These are phyloP conservation scores for Paraphoma chrysanthemicola DNA, from an alignment of 2,329 filamentous ascomycete genomes.

Conservation along the genomic window DNA sequence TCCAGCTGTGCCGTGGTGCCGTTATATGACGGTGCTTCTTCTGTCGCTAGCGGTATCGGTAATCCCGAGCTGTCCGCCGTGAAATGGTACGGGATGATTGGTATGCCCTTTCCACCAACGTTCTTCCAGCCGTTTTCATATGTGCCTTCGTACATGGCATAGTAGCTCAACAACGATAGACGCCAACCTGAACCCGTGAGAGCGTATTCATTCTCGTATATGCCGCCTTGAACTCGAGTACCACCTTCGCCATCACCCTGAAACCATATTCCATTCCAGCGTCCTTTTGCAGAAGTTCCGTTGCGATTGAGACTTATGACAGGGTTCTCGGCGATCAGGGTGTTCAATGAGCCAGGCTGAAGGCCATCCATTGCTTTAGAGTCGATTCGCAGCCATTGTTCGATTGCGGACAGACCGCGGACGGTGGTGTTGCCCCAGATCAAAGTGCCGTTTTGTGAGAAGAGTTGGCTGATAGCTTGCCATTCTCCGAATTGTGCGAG, in stretches of 20 bases:
- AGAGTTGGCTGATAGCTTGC: conserved; percentile 18
- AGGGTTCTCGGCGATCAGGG: conserved; percentile 27
- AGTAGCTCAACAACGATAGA: conserved; percentile 25
- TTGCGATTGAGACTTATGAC: conserved; percentile 25
- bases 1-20: conserved; percentile 16
- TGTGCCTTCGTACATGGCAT: conserved; percentile 27
- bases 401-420: conserved; percentile 13
- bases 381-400: conserved; percentile 22
- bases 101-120: conserved; percentile 17
- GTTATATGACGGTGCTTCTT: conserved; percentile 13
- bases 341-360: conserved; percentile 21
- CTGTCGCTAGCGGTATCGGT: conserved; percentile 18
- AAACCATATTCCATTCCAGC: conserved; percentile 34
- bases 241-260: conserved; percentile 24
- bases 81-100: conserved; percentile 32
- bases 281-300: conserved; percentile 24
- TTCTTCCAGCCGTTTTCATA: conserved; percentile 31
- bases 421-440: conserved; percentile 27
- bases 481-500: conserved; percentile 26
- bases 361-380: conserved; percentile 26
- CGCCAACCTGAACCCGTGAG: conserved; percentile 18
- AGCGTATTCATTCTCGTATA: conserved; percentile 32
- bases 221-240: conserved; percentile 29
- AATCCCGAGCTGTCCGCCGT: conserved; percentile 27
- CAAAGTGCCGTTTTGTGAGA: conserved; percentile 22